These are phyloP conservation scores for Microascus cirrosus DNA, from an alignment of 2,329 filamentous ascomycete genomes.

Conservation along the genomic window DNA sequence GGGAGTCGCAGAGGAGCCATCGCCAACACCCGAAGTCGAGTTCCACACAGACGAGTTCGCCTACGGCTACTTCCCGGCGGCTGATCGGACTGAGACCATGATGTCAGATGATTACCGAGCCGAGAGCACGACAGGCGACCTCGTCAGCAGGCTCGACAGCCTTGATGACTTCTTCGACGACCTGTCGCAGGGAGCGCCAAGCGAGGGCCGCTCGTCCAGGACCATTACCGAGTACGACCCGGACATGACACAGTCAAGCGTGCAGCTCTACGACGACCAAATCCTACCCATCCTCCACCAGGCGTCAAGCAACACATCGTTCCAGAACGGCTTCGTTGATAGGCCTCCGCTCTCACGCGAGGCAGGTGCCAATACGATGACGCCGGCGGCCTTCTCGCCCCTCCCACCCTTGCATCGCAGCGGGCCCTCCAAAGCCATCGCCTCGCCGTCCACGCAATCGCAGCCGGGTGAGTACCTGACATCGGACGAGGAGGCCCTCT, in stretches of 20 bases:
- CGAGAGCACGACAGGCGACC: slow-evolving; percentile 67
- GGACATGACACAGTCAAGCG: slow-evolving; percentile 60
- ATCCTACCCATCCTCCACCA: slow-evolving; percentile 84
- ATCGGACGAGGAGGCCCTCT: slow-evolving; percentile 75
- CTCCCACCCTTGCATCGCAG: slow-evolving; percentile 48
- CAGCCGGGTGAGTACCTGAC: slow-evolving; percentile 38
- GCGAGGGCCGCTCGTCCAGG: slow-evolving; percentile 44
- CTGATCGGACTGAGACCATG: slow-evolving; percentile 79
- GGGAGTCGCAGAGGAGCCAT: slow-evolving; percentile 44
- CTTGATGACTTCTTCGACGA: slow-evolving; percentile 77
- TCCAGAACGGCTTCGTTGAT: slow-evolving; percentile 84
- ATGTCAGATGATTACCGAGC: slow-evolving; percentile 71
- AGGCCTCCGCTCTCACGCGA: slow-evolving; percentile 51
- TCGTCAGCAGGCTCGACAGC: slow-evolving; percentile 70
- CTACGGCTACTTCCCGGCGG: slow-evolving; percentile 62
- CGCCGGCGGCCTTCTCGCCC: slow-evolving; percentile 44
- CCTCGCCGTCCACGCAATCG: neutral
- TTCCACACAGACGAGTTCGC: slow-evolving; percentile 86
- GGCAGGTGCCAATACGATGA: slow-evolving; percentile 50
- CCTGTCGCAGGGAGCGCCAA: slow-evolving; percentile 44
- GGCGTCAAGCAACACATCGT: slow-evolving; percentile 68
- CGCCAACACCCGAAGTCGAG: slow-evolving; percentile 75
- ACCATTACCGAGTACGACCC: slow-evolving; percentile 55
- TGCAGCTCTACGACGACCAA: slow-evolving; percentile 84
- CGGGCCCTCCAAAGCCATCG: neutral